A percentile compares a stretch with the other conserved stretches of the same genome.
Evolutionary conservation across 2,329 filamentous ascomycete genomes (phyloP).

Genomic region (Epichloe sylvatica): DNA sequence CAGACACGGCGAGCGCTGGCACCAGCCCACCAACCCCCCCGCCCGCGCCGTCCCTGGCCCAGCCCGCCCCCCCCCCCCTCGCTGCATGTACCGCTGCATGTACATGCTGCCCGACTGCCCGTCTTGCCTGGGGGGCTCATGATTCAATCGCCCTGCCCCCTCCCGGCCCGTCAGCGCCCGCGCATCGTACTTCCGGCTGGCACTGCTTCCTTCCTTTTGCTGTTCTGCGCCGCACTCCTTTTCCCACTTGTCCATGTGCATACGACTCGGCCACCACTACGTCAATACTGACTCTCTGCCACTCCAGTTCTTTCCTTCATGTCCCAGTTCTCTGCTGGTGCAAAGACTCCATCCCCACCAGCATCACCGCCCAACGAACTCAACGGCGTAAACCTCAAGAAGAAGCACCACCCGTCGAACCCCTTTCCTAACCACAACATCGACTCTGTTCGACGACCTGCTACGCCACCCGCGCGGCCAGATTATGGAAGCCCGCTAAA

Average conservation of each 20-base stretch:
- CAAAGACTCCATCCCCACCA: conserved; percentile 31
- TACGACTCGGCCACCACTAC: not conserved
- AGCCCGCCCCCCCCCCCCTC: no score
- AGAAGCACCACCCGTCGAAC: conserved; percentile 14
- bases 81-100: no score
- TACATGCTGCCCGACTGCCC: not conserved
- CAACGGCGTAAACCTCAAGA: conserved; percentile 18
- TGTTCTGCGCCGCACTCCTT: not conserved
- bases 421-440: conserved; percentile 24
- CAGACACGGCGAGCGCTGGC: no score
- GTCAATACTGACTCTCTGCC: conserved; percentile 5
- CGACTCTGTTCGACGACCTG: conserved; percentile 21
- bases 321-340: conserved; percentile 54
- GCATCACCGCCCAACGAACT: conserved; percentile 29
- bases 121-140: not conserved
- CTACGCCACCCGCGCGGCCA: conserved; percentile 23
- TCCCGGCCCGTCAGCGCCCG: not conserved
- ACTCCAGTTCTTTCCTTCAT: conserved; percentile 72
- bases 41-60: no score
- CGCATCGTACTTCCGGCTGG: not conserved
- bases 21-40: no score
- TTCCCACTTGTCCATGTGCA: not conserved
- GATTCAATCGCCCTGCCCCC: conserved; percentile 1
- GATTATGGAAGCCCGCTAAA: conserved; percentile 31
- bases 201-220: not conserved